Conservation (phyloP, 768 basidiomycete genomes). For the Amyloporia xantha region DNA sequence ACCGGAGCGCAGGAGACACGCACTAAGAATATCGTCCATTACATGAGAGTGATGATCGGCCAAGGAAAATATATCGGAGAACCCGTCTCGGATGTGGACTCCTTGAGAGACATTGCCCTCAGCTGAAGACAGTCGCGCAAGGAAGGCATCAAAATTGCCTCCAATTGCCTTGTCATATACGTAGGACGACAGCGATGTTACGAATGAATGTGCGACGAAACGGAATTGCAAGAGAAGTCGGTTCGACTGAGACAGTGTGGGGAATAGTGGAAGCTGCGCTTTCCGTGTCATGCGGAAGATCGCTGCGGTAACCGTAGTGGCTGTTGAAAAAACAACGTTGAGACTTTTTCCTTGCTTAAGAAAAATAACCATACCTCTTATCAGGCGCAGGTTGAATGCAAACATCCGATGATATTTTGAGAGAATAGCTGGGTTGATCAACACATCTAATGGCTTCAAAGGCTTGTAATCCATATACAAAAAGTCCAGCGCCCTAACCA, state of each 20-base stretch:
- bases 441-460: slow-evolving; percentile 65
- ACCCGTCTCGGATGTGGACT: slow-evolving; percentile 17
- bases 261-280: slow-evolving; percentile 43
- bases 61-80: slow-evolving; percentile 71
- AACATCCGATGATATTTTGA: slow-evolving; percentile 85
- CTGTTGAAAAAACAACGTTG: neutral
- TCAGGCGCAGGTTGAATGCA: slow-evolving; percentile 68
- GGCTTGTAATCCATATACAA: slow-evolving; percentile 83
- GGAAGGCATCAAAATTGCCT: slow-evolving; percentile 68
- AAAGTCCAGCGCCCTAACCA: slow-evolving; percentile 82
- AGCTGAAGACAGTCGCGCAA: slow-evolving; percentile 23
- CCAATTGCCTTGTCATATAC: slow-evolving; percentile 79
- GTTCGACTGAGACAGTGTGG: slow-evolving; percentile 45
- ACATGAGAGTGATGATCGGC: slow-evolving; percentile 59
- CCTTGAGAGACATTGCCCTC: neutral
- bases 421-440: slow-evolving; percentile 68
- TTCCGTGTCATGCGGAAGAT: slow-evolving; percentile 58
- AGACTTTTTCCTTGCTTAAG: neutral
- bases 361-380: slow-evolving; percentile 50
- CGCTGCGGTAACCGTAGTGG: slow-evolving; percentile 46
- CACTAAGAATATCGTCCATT: slow-evolving; percentile 69
- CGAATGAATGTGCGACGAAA: slow-evolving; percentile 67
- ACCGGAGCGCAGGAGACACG: slow-evolving; percentile 63
- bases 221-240: slow-evolving; percentile 61
- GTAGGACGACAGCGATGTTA: slow-evolving; percentile 60